Evolutionary conservation across 495 filamentous ascomycete species (phyloP).

Genomic region (Talaromyces wortmannii): DNA sequence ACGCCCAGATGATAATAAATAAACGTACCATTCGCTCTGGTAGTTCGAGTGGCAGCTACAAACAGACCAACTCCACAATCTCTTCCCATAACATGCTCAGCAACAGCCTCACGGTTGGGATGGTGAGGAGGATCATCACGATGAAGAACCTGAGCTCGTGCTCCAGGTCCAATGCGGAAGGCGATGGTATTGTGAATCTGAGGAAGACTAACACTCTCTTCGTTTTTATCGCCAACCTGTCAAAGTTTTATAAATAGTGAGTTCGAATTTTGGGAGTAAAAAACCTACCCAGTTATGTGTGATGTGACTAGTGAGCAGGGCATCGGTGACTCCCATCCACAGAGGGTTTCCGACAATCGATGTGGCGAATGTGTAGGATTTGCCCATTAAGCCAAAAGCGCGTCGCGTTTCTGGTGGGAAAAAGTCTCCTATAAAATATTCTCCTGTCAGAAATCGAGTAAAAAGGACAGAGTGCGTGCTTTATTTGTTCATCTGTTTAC

Average conservation of each 20-base stretch:
- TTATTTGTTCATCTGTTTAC: too few species aligned
- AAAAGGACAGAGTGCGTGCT: too few species aligned
- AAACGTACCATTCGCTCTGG: slow-evolving; percentile 25
- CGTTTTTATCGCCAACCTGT: background rate
- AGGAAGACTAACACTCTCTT: background rate
- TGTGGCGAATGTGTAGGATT: background rate
- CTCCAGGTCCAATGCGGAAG: slow-evolving; percentile 23
- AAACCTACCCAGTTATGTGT: background rate
- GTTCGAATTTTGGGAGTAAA: background rate
- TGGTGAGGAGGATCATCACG: slow-evolving; percentile 16
- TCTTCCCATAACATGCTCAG: background rate
- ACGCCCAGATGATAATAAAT: too few species aligned
- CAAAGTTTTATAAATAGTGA: background rate
- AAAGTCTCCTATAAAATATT: background rate
- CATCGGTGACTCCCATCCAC: background rate
- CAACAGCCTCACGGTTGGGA: background rate
- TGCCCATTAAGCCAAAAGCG: background rate
- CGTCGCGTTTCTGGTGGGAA: background rate
- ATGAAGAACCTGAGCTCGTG: slow-evolving; percentile 23
- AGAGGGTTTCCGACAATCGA: background rate
- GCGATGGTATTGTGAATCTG: slow-evolving; percentile 5
- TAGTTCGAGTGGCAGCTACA: slow-evolving; percentile 7
- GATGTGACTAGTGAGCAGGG: background rate
- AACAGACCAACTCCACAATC: background rate
- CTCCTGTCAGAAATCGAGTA: too few species aligned